Percentiles rank a stretch among this genome's conserved stretches.
These are phyloP conservation scores for Acacia acuminata DNA, from an alignment of 306 rosid genomes.

Conservation along the genomic window DNA sequence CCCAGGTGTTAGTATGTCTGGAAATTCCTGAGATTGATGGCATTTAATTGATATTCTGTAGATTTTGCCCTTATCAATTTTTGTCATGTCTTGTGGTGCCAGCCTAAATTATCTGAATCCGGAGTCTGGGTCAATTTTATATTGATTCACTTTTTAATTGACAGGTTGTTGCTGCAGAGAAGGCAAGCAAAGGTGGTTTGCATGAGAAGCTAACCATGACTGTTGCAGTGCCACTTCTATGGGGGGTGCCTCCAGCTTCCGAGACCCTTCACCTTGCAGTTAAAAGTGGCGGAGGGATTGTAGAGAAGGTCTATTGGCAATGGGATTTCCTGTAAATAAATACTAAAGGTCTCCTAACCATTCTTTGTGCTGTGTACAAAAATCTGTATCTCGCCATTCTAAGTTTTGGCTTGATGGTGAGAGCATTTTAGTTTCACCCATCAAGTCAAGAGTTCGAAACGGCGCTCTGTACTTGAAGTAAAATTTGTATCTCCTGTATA, in stretches of 20 bases:
- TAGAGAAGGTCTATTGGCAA: slow-evolving; percentile 95
- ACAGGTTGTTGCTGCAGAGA: slow-evolving; percentile 90
- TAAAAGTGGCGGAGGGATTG: slow-evolving; percentile 98
- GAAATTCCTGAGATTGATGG: background rate
- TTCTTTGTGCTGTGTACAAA: slow-evolving; percentile 76
- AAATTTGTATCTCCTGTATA: slow-evolving; percentile 40
- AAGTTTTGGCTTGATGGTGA: background rate
- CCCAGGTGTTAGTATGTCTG: background rate
- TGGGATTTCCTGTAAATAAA: slow-evolving; percentile 82
- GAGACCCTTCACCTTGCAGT: slow-evolving; percentile 97
- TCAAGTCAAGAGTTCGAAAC: background rate
- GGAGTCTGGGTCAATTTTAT: slow-evolving; percentile 4
- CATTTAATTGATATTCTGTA: slow-evolving; percentile 1
- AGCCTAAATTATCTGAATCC: slow-evolving; percentile 14
- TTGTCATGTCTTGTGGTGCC: background rate
- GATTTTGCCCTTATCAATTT: background rate
- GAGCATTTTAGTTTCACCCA: background rate
- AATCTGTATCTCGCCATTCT: slow-evolving; percentile 30
- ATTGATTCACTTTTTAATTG: background rate
- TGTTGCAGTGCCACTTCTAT: slow-evolving; percentile 92
- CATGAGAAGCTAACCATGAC: slow-evolving; percentile 96
- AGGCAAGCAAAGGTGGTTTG: slow-evolving; percentile 81
- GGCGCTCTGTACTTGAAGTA: background rate
- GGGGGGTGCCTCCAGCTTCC: slow-evolving; percentile 99
- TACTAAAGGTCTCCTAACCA: slow-evolving; percentile 53